phyloP scores from a whole-genome alignment of 345 rosid genomes.

The Eucalyptus brandiana region DNA sequence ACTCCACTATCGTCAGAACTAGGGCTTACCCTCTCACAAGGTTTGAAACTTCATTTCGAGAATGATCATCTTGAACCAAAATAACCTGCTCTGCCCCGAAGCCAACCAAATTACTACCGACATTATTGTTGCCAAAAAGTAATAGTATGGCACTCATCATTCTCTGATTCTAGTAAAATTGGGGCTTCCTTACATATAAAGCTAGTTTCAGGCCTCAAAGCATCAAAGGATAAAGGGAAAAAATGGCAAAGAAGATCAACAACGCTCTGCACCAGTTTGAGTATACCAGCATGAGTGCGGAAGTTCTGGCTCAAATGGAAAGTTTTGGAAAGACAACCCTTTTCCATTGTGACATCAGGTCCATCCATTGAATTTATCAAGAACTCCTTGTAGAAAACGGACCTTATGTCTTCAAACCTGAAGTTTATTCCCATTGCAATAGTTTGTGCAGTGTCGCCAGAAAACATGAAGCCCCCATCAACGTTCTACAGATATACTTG shows the following conservation, averaged over 20 bases:
- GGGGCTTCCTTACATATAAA: slow-evolving; percentile 33
- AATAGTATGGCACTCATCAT: slow-evolving; percentile 15
- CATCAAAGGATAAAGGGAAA: slow-evolving; percentile 20
- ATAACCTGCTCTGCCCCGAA: not conserved
- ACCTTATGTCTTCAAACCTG: slow-evolving; percentile 30
- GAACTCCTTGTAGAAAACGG: slow-evolving; percentile 29
- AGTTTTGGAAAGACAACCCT: slow-evolving; percentile 18
- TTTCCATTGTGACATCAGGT: not conserved
- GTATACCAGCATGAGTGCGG: slow-evolving; percentile 35
- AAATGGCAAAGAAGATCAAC: slow-evolving; percentile 28
- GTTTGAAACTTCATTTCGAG: not conserved
- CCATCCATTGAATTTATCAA: not conserved
- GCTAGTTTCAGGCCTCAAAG: slow-evolving; percentile 19
- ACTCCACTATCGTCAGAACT: not conserved
- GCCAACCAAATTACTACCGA: not conserved
- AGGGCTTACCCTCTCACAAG: not conserved
- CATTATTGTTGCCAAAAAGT: slow-evolving; percentile 19
- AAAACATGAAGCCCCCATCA: slow-evolving; percentile 31
- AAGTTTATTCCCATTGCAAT: slow-evolving; percentile 35
- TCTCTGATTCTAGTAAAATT: slow-evolving; percentile 15
- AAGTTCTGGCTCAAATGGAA: slow-evolving; percentile 37
- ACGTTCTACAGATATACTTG: slow-evolving; percentile 22
- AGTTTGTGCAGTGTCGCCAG: slow-evolving; percentile 37
- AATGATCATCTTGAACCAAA: not conserved
- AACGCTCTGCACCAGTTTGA: slow-evolving; percentile 36